Evolutionary conservation across 805 yeast genomes (phyloP), one percentile per base, ranked within the genome.

Genomic region (Blastobotrys muscicola): DNA sequence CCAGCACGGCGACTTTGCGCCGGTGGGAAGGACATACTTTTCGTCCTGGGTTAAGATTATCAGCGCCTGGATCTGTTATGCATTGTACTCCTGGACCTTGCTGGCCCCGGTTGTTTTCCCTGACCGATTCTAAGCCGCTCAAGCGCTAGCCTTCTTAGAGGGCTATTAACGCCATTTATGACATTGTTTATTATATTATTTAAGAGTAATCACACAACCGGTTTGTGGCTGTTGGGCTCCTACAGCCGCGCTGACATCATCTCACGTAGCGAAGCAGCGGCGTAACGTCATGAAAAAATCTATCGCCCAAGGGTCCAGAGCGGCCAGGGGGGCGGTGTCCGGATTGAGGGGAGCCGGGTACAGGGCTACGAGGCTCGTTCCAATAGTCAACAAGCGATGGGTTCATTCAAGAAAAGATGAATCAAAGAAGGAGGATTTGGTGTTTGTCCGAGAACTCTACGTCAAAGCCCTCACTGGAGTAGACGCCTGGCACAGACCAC

Each of bases 11-110:
- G 92, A 86, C 47, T 92, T 92, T 56, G 80, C 86, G 8, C 98
- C 98, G 0, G 97, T 92, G 7, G 99, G 99, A 0, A 72, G 98
- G 57, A 90, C 98, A 0, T 89, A 90, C 63, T 92, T 90, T 60
- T 82, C 90, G 52, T 78, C 95, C 4, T 87, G 96, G 95, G 86
- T 90, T 39, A 92, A 92, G 64, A 85, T 92, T 45, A 70, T 83
- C 12, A 80, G 94, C 57, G 83, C 97, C 1, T 87, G 97, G 95
- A 75, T 84, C 37, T 94, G 98, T 60, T 92, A 79, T 59, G 67
- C 70, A 5, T 70, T 92, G 40, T 92, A 90, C 56, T 79, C 80
- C 1, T 92, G 97, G 98, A 84, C 94, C 6, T 64, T 92, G 48
- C 60, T 85, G 8, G 98, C 97, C 0, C 98, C 98, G 0, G 82